Percentiles rank a stretch among this genome's conserved stretches.
phyloP scores from a whole-genome alignment of 2,329 filamentous ascomycete species.

The Berkeleyomyces rouxiae region DNA sequence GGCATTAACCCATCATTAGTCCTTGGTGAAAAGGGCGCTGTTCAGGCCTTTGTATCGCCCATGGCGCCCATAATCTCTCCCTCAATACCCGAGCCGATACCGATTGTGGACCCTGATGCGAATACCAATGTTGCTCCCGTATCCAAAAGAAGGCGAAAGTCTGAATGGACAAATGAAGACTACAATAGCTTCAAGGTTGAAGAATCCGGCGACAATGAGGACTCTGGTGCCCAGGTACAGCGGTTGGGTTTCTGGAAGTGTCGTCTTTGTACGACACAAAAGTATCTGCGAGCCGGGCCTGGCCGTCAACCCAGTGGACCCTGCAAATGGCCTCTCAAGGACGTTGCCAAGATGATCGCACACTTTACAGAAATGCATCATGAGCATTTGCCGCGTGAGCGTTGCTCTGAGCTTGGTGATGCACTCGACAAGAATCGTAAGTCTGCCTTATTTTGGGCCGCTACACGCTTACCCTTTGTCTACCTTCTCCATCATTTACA shows the following conservation, averaged over 20 bases:
- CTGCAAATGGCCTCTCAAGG: slow-evolving; percentile 31
- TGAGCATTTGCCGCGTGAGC: slow-evolving; percentile 27
- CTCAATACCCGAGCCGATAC: slow-evolving; percentile 8
- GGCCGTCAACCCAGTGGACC: slow-evolving; percentile 27
- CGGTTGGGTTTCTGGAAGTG: slow-evolving; percentile 32
- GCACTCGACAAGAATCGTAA: slow-evolving; percentile 27
- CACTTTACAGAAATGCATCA: slow-evolving; percentile 31
- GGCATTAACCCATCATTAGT: slow-evolving; percentile 7
- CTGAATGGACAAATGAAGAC: slow-evolving; percentile 7
- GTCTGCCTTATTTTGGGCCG: slow-evolving; percentile 14
- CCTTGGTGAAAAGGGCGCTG: slow-evolving; percentile 14
- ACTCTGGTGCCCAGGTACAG: slow-evolving; percentile 18
- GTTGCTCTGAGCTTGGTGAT: slow-evolving; percentile 27
- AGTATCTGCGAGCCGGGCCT: slow-evolving; percentile 26
- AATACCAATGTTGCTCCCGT: slow-evolving; percentile 2
- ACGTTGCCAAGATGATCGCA: slow-evolving; percentile 30
- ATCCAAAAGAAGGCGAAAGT: slow-evolving; percentile 11
- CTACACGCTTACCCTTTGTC: background rate
- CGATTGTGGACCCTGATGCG: slow-evolving; percentile 12
- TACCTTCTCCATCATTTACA: background rate
- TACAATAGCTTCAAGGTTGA: slow-evolving; percentile 12
- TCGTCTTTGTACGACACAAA: slow-evolving; percentile 27
- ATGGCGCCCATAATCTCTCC: slow-evolving; percentile 7
- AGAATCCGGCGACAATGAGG: slow-evolving; percentile 11
- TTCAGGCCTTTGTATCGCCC: slow-evolving; percentile 10